Percentiles rank a stretch among this genome's conserved stretches.
Conservation (phyloP, 106 monocot species). For the Cymbidium sinense region DNA sequence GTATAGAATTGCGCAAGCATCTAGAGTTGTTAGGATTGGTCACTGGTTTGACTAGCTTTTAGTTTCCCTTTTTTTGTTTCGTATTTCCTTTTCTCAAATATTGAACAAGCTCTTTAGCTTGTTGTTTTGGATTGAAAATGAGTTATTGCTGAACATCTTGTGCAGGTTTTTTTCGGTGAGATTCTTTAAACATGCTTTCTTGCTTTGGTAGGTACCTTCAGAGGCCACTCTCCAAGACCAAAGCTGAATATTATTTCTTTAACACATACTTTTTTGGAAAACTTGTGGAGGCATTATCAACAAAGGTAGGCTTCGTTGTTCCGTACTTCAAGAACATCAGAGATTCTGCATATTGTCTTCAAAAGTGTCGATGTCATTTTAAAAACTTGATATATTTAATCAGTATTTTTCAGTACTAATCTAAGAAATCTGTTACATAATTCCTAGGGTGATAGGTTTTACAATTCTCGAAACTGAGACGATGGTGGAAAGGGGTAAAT, state of each 20-base stretch:
- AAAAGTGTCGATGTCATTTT: neutral
- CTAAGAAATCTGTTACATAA: neutral
- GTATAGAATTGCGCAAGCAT: neutral
- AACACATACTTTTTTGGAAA: slow-evolving; percentile 82
- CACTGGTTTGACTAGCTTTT: neutral
- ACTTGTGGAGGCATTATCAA: slow-evolving; percentile 56
- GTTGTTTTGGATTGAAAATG: neutral
- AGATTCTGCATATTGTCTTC: neutral
- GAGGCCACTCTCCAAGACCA: slow-evolving; percentile 17
- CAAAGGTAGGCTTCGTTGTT: slow-evolving; percentile 32
- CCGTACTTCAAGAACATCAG: neutral
- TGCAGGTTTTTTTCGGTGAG: neutral
- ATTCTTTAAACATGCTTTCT: neutral
- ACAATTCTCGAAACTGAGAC: slow-evolving; percentile 1
- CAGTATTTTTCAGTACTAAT: neutral
- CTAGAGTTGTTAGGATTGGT: neutral
- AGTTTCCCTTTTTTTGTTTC: neutral
- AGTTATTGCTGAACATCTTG: neutral
- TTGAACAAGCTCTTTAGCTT: neutral
- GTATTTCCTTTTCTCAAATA: neutral
- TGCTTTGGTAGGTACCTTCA: slow-evolving; percentile 51
- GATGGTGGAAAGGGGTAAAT: slow-evolving; percentile 12
- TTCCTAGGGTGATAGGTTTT: slow-evolving; percentile 1
- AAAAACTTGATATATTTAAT: neutral
- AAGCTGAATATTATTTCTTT: slow-evolving; percentile 48